Evolutionary conservation across 139 green algal genomes (phyloP), one percentile per base, ranked within the genome.

Genomic region (Auxenochlorella pyrenoidosa): DNA sequence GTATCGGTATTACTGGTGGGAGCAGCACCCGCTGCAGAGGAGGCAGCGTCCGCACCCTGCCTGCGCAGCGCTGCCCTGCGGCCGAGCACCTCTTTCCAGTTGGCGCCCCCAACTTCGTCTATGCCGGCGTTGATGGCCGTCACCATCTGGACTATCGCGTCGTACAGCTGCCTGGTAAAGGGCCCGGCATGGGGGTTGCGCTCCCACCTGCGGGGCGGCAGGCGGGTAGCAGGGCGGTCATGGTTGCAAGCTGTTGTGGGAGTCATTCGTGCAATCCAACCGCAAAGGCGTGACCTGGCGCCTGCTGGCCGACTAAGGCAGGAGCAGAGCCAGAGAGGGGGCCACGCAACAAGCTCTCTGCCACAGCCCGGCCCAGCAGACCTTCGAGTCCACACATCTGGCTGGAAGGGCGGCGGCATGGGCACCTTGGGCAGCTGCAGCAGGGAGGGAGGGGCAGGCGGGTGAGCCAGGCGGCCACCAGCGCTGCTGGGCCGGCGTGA

Each of bases 11-110:
- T 10, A 54, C 47, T 13, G 22, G 54, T 24, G 15, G 47, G 8
- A 18, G 47, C 12, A 12, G 8, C 12, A 12, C 22, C 63, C 1
- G 26, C 18, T 13, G 26, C 59, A 16, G 63, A 2, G 1, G 21
- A 22, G 63, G 68, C 68, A 13, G 8, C n/a, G 68, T 40, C 12
- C 40, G 5, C 36, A 1, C 34, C 34, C 72, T n/a, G 72, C 72
- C 36, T 19, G 32, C n/a, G 77, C 51, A 24, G 28, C 51, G 21
- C 36, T 21, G 77, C 77, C 77, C 41, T 58, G 18, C 24, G n/a
- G 15, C 77, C 77, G 15, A 83, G 77, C 77, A 83, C 77, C 34
- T 83, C 51, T 22, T 83, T 83, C 77, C 77, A 83, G 21, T 19
- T 24, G 19, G 77, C 3, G 22, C 47, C 77, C 5, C 77, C 77